These are phyloP conservation scores for Rhododendron williamsianum DNA, from an alignment of 148 eudicot genomes.

Conservation along the genomic window DNA sequence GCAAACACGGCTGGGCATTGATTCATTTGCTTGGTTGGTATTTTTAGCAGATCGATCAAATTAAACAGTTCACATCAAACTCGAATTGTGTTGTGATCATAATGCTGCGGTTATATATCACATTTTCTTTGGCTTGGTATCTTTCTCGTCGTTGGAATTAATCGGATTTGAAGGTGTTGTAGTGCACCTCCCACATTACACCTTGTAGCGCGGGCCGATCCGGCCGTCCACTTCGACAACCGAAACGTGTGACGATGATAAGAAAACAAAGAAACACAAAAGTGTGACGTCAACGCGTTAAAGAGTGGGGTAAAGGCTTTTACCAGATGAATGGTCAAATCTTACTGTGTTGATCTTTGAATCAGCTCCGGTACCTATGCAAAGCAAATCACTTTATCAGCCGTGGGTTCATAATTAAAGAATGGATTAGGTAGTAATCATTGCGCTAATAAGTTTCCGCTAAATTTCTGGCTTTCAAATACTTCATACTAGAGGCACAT, in stretches of 20 bases:
- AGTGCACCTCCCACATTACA: too few species aligned
- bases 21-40: background rate
- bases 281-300: background rate
- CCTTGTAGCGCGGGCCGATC: accelerated
- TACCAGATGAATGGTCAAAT: background rate
- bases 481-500: too few species aligned
- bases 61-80: background rate
- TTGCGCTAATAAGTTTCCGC: background rate
- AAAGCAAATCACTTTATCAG: background rate
- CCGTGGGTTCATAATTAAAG: background rate
- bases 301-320: background rate
- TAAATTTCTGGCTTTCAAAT: background rate
- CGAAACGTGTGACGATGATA: too few species aligned
- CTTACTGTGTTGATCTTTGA: background rate
- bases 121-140: background rate
- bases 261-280: background rate
- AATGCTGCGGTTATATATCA: background rate
- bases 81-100: background rate
- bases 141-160: background rate
- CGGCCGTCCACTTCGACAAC: too few species aligned
- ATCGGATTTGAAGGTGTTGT: too few species aligned
- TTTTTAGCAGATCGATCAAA: background rate
- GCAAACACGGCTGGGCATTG: background rate
- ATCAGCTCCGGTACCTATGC: background rate
- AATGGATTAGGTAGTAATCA: background rate